phyloP scores from a whole-genome alignment of 2,329 filamentous ascomycete genomes.

The Fusarium acutatum region DNA sequence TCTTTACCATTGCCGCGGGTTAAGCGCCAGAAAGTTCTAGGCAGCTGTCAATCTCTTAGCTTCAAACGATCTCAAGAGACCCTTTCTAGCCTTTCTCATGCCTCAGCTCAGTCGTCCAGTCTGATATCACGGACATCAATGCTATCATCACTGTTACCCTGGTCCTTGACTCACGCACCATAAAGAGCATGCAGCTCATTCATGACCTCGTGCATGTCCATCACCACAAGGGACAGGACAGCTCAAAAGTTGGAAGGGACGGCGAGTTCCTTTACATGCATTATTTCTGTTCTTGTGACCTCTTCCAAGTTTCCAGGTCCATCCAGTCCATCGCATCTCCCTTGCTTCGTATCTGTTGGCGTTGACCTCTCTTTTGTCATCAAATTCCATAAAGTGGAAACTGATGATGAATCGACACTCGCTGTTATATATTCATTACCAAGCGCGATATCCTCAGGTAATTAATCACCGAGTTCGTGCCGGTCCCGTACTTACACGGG shows the following conservation, averaged over 20 bases:
- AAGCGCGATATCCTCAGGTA: not conserved
- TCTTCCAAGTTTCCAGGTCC: not conserved
- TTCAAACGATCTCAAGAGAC: not conserved
- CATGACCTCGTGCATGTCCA: slow-evolving; percentile 2
- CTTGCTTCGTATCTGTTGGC: not conserved
- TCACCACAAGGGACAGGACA: not conserved
- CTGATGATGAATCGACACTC: not conserved
- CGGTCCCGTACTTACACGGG: not conserved
- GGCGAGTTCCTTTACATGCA: not conserved
- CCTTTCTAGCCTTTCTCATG: not conserved
- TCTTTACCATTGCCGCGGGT: slow-evolving; percentile 21
- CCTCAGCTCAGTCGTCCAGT: not conserved
- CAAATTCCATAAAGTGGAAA: slow-evolving; percentile 13
- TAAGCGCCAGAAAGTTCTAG: slow-evolving; percentile 37
- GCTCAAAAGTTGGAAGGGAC: not conserved
- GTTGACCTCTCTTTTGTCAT: not conserved
- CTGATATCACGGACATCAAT: not conserved
- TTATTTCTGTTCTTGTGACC: not conserved
- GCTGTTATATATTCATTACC: not conserved
- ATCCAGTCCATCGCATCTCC: not conserved
- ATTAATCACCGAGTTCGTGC: not conserved
- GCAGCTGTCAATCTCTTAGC: slow-evolving; percentile 19
- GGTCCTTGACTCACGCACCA: slow-evolving; percentile 14
- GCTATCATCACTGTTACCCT: slow-evolving; percentile 1
- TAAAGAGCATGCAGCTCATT: slow-evolving; percentile 32